Percentiles rank a stretch among this genome's conserved stretches.
phyloP scores from a whole-genome alignment of 1,284 basidiomycete genomes.

The Moesziomyces antarcticus region DNA sequence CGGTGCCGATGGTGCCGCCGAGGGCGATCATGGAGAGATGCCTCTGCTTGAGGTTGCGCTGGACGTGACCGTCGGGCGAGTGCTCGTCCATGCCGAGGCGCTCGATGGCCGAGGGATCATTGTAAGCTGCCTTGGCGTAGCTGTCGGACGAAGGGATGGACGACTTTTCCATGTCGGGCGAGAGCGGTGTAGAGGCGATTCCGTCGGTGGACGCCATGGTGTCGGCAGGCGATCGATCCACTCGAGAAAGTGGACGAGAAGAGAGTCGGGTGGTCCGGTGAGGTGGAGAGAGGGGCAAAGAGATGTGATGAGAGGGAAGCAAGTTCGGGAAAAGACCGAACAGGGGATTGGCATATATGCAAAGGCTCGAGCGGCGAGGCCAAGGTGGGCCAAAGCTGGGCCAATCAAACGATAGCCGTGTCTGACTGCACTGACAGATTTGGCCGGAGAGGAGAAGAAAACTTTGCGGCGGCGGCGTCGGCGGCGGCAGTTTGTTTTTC shows the following conservation, averaged over 20 bases:
- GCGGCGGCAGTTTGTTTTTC: too few species aligned
- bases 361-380: not conserved
- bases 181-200: conserved; percentile 7
- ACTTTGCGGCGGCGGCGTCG: too few species aligned
- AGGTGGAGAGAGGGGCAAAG: not conserved
- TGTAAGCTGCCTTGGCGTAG: conserved; percentile 19
- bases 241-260: not conserved
- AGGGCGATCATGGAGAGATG: conserved; percentile 62
- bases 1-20: conserved; percentile 64
- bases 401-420: not conserved
- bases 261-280: not conserved
- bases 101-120: conserved; percentile 14
- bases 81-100: conserved; percentile 38
- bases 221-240: not conserved
- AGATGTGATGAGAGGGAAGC: too few species aligned
- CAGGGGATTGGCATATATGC: not conserved
- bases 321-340: not conserved
- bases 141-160: conserved; percentile 22
- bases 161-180: conserved; percentile 33
- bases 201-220: conserved; percentile 25
- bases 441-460: too few species aligned
- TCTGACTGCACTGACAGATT: too few species aligned
- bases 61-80: conserved; percentile 32
- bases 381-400: not conserved
- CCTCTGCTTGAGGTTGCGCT: conserved; percentile 51